Evolutionary conservation across 176 grass and related monocot genomes (phyloP).

Genomic region (Hyparrhenia diplandra): DNA sequence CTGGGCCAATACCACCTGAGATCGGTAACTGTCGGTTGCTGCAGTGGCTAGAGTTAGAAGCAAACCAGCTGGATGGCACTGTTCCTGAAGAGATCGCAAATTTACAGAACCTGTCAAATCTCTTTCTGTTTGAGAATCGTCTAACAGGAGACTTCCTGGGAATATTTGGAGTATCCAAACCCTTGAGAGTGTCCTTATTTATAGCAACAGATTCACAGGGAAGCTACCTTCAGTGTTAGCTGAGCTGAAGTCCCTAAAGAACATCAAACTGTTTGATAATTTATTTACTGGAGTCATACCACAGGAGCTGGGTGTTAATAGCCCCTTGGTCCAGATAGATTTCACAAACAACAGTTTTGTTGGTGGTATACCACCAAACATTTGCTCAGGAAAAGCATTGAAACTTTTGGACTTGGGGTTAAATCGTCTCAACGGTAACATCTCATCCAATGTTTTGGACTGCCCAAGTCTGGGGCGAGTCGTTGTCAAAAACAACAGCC

Average conservation of each 20-base stretch:
- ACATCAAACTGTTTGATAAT: slow-evolving; percentile 48
- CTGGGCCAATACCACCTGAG: too few relatives aligned
- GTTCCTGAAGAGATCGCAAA: slow-evolving; percentile 52
- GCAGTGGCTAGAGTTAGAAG: too few relatives aligned
- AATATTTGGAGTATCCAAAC: too few relatives aligned
- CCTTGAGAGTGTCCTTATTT: too few relatives aligned
- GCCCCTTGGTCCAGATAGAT: slow-evolving; percentile 38
- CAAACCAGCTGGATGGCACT: slow-evolving; percentile 39
- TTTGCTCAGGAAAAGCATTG: slow-evolving; percentile 67
- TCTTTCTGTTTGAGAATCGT: background rate
- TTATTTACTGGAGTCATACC: slow-evolving; percentile 62
- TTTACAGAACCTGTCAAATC: slow-evolving; percentile 29
- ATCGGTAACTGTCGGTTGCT: too few relatives aligned
- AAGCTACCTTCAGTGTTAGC: too few relatives aligned
- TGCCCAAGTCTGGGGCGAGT: slow-evolving; percentile 54
- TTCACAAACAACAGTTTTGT: slow-evolving; percentile 62
- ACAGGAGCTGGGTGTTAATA: slow-evolving; percentile 43
- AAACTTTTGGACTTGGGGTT: slow-evolving; percentile 41
- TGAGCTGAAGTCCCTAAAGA: slow-evolving; percentile 3
- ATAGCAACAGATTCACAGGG: too few relatives aligned
- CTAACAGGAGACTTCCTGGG: too few relatives aligned
- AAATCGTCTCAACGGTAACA: slow-evolving; percentile 69
- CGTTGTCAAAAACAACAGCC: slow-evolving; percentile 45
- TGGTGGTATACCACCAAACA: slow-evolving; percentile 59
- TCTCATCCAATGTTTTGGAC: slow-evolving; percentile 41